Percentiles rank a stretch among this genome's conserved stretches.
phyloP scores from a whole-genome alignment of 1,139 yeast genomes.

The Blastobotrys serpentis region DNA sequence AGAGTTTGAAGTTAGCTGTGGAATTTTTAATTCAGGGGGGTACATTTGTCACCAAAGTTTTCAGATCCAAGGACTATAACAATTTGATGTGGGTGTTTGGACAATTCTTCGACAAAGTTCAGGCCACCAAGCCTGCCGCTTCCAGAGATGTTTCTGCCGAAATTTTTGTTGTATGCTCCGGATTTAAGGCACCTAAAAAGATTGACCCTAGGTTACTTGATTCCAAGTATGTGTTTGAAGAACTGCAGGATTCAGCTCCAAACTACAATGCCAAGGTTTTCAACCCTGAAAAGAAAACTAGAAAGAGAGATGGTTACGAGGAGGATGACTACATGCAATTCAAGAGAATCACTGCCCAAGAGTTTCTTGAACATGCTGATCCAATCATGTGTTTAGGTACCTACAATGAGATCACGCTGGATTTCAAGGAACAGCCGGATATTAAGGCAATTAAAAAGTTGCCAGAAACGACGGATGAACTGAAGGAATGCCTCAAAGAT shows the following conservation, averaged over 20 bases:
- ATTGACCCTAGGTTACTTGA: constrained; percentile 90
- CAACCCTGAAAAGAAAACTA: constrained; percentile 86
- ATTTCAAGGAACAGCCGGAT: constrained; percentile 59
- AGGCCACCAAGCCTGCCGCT: constrained; percentile 98
- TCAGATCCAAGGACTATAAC: constrained; percentile 96
- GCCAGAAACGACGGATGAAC: constrained; percentile 73
- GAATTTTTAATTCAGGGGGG: constrained; percentile 92
- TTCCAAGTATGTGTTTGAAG: constrained; percentile 92
- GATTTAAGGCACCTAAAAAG: constrained; percentile 94
- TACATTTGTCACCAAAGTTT: constrained; percentile 93
- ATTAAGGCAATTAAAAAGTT: constrained; percentile 69
- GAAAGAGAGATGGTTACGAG: constrained; percentile 96
- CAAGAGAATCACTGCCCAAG: constrained; percentile 72
- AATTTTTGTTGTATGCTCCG: constrained; percentile 94
- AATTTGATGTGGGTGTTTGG: constrained; percentile 96
- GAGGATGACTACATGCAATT: constrained; percentile 84
- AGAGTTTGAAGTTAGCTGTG: constrained; percentile 91
- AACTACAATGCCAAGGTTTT: constrained; percentile 90
- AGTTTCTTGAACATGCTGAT: constrained; percentile 75
- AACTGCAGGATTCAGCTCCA: constrained; percentile 59
- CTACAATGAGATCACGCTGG: constrained; percentile 48
- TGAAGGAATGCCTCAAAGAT: constrained; percentile 82
- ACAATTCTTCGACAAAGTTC: constrained; percentile 92
- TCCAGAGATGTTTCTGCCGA: constrained; percentile 99
- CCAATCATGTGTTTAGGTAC: constrained; percentile 83